Base-by-base conservation (phyloP, 2,329 filamentous ascomycete genomes). In the Emericellopsis atlantica region DNA sequence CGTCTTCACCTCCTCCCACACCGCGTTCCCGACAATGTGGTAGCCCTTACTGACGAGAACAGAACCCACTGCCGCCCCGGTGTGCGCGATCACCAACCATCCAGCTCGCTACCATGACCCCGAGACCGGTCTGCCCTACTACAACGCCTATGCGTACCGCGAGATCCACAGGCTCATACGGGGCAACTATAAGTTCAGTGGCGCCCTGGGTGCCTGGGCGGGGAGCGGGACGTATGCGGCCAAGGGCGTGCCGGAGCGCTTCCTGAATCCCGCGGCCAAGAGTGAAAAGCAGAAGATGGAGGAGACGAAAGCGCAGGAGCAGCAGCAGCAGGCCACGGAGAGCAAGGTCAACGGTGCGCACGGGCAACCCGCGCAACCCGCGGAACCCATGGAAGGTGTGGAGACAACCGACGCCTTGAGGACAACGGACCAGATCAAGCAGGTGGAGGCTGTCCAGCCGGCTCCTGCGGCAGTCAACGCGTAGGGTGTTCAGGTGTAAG, bases 41-140 rank as follows among this genome's bases (percentile, higher is more conserved):
- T 14, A 21, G 8, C 34, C 40, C 9, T 21, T 40, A n/a, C 22
- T 9, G 10, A 22, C 12, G 26, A 8, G 4, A 22, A 21, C 37
- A 75, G 71, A 76, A 52, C 72, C 70, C 15, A 55, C 69, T 4
- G 64, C 70, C 12, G 54, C 60, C 1, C 64, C 72, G 14, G 66
- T 81, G 26, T 98, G 92, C 58, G 81, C 80, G 38, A 89, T 96
- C 54, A 95, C 87, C 1, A 83, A 81, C 52, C 75, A 81, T 40
- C 76, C 81, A 5, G 92, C 90, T 11, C 78, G 78, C 41, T 96
- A 93, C 59, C 76, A 80, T 21, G 92, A 98, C 57, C 86, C 88
- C 0, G 74, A 76, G 49, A 96, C 90, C 0, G 84, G 85, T 0
- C 70, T 96, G 14, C 77, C 81, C 1, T 98, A 90, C 60, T 74